Evolutionary conservation across 2,329 filamentous ascomycete genomes (phyloP), one percentile per base, ranked within the genome.

Genomic region (Fusarium avenaceum): DNA sequence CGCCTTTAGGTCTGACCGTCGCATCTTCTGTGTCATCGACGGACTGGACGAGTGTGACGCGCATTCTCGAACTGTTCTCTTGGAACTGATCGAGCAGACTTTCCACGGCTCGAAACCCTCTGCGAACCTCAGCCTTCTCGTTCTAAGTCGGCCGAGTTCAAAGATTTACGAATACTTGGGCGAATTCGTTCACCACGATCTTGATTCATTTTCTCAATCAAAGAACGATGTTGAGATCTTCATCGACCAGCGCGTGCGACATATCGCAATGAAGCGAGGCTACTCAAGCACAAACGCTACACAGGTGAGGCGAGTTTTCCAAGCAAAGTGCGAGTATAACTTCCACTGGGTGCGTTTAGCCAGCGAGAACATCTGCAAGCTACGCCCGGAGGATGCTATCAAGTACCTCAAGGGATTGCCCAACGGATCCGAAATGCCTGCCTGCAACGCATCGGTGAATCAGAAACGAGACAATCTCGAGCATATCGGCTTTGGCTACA

Each of bases 311-410:
- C 39, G 63, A 10, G 62, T 69, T 7, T 70, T 75, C 8, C 45
- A 54, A 40, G 45, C 63, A 15, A 75, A 70, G 39, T 66, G 67
- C 7, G 66, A 68, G 45, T 63, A 66, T 10, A 75, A 59, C 14
- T 75, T 75, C 22, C 58, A 75, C 14, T 75, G 70, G 71, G 54
- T 74, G 22, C 68, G 69, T 28, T 63, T 69, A 24, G 72, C 69
- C 14, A 72, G 72, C 28, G 43, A 63, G 43, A 70, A 70, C 28
- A 63, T 75, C 2, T 58, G 67, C 19, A 35, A 47, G 13, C 39
- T 65, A 26, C 52, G 56, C 24, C 70, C 69, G 1, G 72, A 73
- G 24, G 51, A 75, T 26, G 70, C 67, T 19, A 48, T 73, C 26
- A 38, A 58, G 45, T 40, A 38, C 11, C 56, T 72, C 9, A 51